Percentiles rank a stretch among this genome's conserved stretches.
Evolutionary conservation across 164 flowering plant genomes (phyloP).

Genomic region (Nelumbo lutea): DNA sequence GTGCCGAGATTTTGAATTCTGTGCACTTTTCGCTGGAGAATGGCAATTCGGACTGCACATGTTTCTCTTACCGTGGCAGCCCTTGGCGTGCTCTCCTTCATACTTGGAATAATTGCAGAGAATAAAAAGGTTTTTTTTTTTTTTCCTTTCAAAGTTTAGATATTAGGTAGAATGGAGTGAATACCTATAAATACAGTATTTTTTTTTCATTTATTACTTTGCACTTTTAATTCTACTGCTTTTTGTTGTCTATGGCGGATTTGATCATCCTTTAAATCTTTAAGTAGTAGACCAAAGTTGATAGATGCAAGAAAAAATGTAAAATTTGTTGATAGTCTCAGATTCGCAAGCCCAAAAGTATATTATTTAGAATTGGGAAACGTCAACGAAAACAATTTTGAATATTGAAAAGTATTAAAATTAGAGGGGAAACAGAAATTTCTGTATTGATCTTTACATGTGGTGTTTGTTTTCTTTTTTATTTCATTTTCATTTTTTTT

Average conservation of each 20-base stretch:
- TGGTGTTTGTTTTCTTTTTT: too few relatives aligned
- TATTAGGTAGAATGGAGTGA: too few relatives aligned
- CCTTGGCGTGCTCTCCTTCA: constrained; percentile 43
- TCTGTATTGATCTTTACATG: too few relatives aligned
- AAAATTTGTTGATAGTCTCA: too few relatives aligned
- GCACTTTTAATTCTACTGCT: neutral
- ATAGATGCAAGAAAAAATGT: neutral
- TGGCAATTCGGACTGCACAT: constrained; percentile 23
- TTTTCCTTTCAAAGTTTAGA: neutral
- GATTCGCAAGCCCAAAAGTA: neutral
- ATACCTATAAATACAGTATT: too few relatives aligned
- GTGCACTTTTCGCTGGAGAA: constrained; percentile 1
- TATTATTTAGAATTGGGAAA: neutral
- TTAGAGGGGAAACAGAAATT: neutral
- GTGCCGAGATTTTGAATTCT: neutral
- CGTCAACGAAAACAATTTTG: neutral
- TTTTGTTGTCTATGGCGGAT: too few relatives aligned
- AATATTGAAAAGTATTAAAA: too few relatives aligned
- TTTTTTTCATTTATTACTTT: too few relatives aligned
- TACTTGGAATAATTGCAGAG: constrained; percentile 63
- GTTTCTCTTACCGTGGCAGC: constrained; percentile 34
- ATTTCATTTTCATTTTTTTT: too few relatives aligned
- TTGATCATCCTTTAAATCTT: too few relatives aligned
- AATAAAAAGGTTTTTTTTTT: constrained; percentile 47
- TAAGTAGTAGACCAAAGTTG: too few relatives aligned